Base-by-base conservation (phyloP, 169 alveolate genomes). In the Plasmodium knowlesi region DNA sequence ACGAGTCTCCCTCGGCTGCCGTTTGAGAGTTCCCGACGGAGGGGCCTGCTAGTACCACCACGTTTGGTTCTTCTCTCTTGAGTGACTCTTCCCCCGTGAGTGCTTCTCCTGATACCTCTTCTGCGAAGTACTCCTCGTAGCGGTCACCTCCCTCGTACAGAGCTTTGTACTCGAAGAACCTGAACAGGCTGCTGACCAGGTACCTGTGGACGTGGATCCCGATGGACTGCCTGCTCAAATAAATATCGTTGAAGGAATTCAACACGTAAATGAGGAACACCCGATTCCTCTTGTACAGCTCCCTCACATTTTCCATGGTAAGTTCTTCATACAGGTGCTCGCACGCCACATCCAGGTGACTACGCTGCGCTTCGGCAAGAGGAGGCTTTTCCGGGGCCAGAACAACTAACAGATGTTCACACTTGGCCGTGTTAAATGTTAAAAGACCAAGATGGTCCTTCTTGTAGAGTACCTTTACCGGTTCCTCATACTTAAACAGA, bases 351-450 rank as follows among this genome's bases (percentile, higher is more conserved):
- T 84, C 92, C 30, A 39, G 25, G n/a, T n/a, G n/a, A n/a, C n/a
- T n/a, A n/a, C n/a, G n/a, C n/a, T n/a, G n/a, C n/a, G n/a, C n/a
- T n/a, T n/a, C n/a, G n/a, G n/a, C n/a, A n/a, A n/a, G n/a, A 8
- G 14, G 3, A 25, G 46, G 14, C 50, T 28, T 67, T 43, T 67
- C 72, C 8, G 85, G 70, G 39, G 61, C 41, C 22, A 86, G 71
- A 54, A 86, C 30, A 25, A 86, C 39, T 8, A 86, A 78, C 50
- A 86, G 9, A 41, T 86, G 93, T 28, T 86, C 93, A 76, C 86
- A 74, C 70, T 86, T 86, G 9, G 22, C 22, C 28, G 85, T 53
- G 71, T 86, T 86, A 22, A 76, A 78, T 19, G 81, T 14, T 76
- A 86, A 39, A 9, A 86, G 30, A 16, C 88, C 88, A 14, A n/a